Percentiles rank a stretch among this genome's conserved stretches.
Conservation (phyloP, 106 monocot genomes). For the Vanilla planifolia region DNA sequence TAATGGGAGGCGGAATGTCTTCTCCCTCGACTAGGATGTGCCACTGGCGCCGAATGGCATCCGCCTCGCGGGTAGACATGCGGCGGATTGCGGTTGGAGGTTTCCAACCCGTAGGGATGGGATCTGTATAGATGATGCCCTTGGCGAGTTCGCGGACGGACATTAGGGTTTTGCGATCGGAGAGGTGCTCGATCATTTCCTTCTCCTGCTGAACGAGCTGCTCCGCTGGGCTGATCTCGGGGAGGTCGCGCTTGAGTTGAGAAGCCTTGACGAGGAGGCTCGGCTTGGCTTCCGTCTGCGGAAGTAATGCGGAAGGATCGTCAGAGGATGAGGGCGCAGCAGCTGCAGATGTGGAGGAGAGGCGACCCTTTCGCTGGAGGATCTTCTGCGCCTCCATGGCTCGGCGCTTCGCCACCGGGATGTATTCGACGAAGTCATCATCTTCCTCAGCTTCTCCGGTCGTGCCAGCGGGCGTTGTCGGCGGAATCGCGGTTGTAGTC, state of each 20-base stretch:
- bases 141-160: constrained; percentile 94
- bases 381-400: constrained; percentile 75
- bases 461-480: constrained; percentile 6
- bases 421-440: constrained; percentile 68
- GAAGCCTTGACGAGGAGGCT: constrained; percentile 81
- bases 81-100: constrained; percentile 71
- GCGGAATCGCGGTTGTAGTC: constrained; percentile 2
- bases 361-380: constrained; percentile 43
- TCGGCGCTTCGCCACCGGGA: constrained; percentile 83
- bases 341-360: constrained; percentile 19
- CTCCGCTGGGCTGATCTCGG: constrained; percentile 80
- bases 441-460: constrained; percentile 21
- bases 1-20: constrained; percentile 75
- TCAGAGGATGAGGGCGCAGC: constrained; percentile 7
- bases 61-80: constrained; percentile 39
- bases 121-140: constrained; percentile 89
- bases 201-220: constrained; percentile 76
- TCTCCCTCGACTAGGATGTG: constrained; percentile 93
- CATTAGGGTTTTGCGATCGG: constrained; percentile 94
- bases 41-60: constrained; percentile 59
- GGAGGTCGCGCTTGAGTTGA: constrained; percentile 74
- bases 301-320: constrained; percentile 1
- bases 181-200: constrained; percentile 96
- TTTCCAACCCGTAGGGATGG: constrained; percentile 88
- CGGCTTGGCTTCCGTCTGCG: constrained; percentile 46